A percentile compares a stretch with the other conserved stretches of the same genome.
These are phyloP conservation scores for Coniosporium tulheliwenetii DNA, from an alignment of 2,329 filamentous ascomycete genomes.

Conservation along the genomic window DNA sequence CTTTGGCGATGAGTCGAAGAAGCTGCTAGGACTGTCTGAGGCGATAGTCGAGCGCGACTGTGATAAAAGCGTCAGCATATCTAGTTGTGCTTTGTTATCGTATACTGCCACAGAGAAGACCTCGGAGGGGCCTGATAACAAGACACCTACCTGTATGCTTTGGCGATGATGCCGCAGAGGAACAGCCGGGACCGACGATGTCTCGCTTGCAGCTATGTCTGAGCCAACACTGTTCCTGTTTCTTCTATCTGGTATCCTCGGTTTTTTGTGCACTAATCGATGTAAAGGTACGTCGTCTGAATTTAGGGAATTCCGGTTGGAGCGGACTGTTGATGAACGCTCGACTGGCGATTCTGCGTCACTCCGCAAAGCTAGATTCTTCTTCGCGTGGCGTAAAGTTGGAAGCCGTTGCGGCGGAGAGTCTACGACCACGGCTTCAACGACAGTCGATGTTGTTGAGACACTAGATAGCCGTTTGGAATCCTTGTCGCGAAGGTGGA, in stretches of 20 bases:
- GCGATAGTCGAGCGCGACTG: too few species aligned
- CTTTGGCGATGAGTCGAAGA: too few species aligned
- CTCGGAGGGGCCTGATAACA: too few species aligned
- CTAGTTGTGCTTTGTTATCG: too few species aligned
- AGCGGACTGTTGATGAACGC: slow-evolving; percentile 24
- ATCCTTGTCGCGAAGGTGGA: slow-evolving; percentile 13
- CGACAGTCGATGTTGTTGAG: slow-evolving; percentile 38
- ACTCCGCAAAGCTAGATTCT: slow-evolving; percentile 34
- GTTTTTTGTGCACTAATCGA: slow-evolving; percentile 34
- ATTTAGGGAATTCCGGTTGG: slow-evolving; percentile 27
- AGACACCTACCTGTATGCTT: too few species aligned
- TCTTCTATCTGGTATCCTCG: slow-evolving; percentile 29
- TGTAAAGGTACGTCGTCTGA: slow-evolving; percentile 28
- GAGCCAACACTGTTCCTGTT: slow-evolving; percentile 16
- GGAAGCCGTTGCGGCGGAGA: slow-evolving; percentile 28
- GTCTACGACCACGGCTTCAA: slow-evolving; percentile 38
- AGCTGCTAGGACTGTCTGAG: too few species aligned
- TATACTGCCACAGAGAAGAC: too few species aligned
- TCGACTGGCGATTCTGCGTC: slow-evolving; percentile 16
- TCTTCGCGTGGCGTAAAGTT: slow-evolving; percentile 37
- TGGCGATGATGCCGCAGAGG: too few species aligned
- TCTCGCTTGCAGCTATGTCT: slow-evolving; percentile 2
- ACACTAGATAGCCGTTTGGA: slow-evolving; percentile 31
- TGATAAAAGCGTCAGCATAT: too few species aligned
- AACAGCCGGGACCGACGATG: not conserved